phyloP scores from a whole-genome alignment of 441 rosid species.

The Populus hybrid region DNA sequence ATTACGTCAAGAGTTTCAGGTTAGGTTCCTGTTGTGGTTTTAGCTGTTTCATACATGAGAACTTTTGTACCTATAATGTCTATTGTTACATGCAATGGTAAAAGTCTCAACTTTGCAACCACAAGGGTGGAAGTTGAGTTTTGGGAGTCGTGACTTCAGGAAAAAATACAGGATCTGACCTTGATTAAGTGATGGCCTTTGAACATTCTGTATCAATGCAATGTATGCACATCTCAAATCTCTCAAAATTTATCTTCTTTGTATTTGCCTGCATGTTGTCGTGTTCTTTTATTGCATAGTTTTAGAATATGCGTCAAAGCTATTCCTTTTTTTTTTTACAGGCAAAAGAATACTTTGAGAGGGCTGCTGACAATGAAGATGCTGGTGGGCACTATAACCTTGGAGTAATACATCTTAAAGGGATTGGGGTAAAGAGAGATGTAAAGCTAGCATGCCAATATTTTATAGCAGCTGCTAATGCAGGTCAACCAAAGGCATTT shows the following conservation, averaged over 20 bases:
- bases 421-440: constrained; percentile 86
- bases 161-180: background rate
- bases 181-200: background rate
- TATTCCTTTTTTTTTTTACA: constrained; percentile 18
- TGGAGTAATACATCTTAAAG: constrained; percentile 88
- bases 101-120: background rate
- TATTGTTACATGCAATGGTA: background rate
- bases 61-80: background rate
- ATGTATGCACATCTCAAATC: background rate
- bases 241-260: background rate
- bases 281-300: background rate
- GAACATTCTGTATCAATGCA: background rate
- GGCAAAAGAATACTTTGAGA: constrained; percentile 96
- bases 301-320: background rate
- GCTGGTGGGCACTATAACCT: constrained; percentile 94
- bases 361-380: constrained; percentile 77
- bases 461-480: constrained; percentile 85
- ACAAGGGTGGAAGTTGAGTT: background rate
- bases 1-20: background rate
- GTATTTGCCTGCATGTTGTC: background rate
- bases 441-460: constrained; percentile 70
- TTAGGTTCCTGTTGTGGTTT: background rate
- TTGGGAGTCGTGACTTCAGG: background rate
- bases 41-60: background rate
- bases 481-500: constrained; percentile 95